Percentiles rank a stretch among this genome's conserved stretches.
These are phyloP conservation scores for Sanguinoderma infundibulare DNA, from an alignment of 1,284 basidiomycete genomes.

Conservation along the genomic window DNA sequence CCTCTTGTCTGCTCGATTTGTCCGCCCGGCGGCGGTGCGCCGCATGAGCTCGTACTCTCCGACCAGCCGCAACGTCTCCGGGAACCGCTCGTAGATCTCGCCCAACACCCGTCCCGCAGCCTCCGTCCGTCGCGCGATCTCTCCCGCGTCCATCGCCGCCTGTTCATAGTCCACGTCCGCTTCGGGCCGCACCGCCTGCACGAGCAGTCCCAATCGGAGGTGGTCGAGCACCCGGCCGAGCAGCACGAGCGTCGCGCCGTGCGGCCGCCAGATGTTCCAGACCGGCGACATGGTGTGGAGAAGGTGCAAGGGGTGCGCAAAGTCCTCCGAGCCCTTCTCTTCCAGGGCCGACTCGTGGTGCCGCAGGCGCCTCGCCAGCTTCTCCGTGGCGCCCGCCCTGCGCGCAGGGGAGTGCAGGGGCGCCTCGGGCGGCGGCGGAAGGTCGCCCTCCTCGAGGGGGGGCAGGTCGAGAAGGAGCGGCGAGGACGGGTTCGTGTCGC, in stretches of 20 bases:
- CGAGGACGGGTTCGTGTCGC: constrained; percentile 45
- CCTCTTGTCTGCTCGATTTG: constrained; percentile 10
- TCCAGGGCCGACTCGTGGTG: constrained; percentile 18
- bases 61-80: constrained; percentile 51
- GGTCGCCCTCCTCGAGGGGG: constrained; percentile 22
- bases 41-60: constrained; percentile 36
- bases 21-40: constrained; percentile 13
- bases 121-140: constrained; percentile 33
- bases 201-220: constrained; percentile 53
- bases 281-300: constrained; percentile 65
- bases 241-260: constrained; percentile 50
- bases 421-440: constrained; percentile 34
- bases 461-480: constrained; percentile 50
- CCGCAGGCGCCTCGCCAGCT: constrained; percentile 24
- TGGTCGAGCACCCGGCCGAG: constrained; percentile 49
- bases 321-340: constrained; percentile 35
- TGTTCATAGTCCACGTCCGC: constrained; percentile 20
- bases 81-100: constrained; percentile 52
- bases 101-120: constrained; percentile 45
- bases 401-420: constrained; percentile 36
- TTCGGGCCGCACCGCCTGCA: constrained; percentile 44
- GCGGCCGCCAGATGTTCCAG: constrained; percentile 71
- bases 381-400: constrained; percentile 29
- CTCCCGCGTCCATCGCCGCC: constrained; percentile 28
- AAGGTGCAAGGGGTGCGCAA: constrained; percentile 61